Conservation (phyloP, 192 early-diverging fungal species). For the Backusella morwellensis region DNA sequence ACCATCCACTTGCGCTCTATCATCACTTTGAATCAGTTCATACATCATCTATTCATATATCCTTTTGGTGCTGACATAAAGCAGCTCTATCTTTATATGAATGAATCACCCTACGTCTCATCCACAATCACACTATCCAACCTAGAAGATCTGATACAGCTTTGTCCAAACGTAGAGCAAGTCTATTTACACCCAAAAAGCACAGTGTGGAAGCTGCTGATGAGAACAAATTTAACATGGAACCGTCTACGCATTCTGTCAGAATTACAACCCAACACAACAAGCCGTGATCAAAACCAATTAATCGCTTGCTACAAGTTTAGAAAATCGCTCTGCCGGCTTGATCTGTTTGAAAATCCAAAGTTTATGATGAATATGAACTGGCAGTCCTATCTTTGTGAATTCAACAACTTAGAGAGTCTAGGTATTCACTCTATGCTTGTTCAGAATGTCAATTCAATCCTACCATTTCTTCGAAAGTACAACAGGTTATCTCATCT, state of each 20-base stretch:
- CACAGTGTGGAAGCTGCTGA: background rate
- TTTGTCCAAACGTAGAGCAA: background rate
- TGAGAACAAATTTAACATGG: background rate
- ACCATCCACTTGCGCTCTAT: background rate
- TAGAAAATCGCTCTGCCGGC: background rate
- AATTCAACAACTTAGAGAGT: background rate
- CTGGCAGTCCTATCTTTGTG: background rate
- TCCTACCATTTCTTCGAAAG: background rate
- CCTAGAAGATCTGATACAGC: background rate
- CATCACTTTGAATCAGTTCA: background rate
- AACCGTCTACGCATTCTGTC: background rate
- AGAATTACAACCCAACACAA: background rate
- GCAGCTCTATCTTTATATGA: background rate
- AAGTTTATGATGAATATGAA: background rate
- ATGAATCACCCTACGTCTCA: background rate
- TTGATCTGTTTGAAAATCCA: background rate
- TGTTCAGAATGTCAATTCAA: background rate
- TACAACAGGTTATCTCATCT: background rate
- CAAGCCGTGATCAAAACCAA: background rate
- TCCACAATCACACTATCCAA: background rate
- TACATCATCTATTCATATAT: background rate
- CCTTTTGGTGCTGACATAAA: background rate
- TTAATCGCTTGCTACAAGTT: background rate
- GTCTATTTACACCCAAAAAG: background rate
- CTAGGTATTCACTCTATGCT: background rate